Conservation (phyloP, 192 early-diverging fungal species). For the Haplosporangium gracile region DNA sequence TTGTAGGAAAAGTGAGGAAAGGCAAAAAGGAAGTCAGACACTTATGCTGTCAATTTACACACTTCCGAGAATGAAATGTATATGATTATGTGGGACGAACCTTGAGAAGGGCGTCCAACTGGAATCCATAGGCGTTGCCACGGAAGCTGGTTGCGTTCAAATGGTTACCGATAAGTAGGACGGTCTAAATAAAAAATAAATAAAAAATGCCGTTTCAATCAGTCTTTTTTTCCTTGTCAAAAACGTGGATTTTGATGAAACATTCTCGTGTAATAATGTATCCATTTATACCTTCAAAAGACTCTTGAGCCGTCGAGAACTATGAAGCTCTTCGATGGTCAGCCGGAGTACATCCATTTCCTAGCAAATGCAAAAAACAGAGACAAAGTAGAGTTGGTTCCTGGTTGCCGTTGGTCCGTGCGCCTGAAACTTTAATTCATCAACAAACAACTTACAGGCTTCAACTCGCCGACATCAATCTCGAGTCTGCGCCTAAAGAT, state of each 20-base stretch:
- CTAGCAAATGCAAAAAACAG: slow-evolving; percentile 22
- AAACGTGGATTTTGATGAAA: too few species aligned
- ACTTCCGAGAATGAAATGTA: neutral
- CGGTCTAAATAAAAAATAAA: slow-evolving; percentile 44
- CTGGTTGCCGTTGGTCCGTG: neutral
- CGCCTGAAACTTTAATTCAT: neutral
- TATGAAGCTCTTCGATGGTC: slow-evolving; percentile 61
- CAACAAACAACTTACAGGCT: slow-evolving; percentile 46
- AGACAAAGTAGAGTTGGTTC: neutral
- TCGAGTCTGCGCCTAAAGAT: slow-evolving; percentile 66
- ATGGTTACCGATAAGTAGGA: slow-evolving; percentile 69
- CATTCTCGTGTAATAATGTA: neutral
- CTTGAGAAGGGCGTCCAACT: slow-evolving; percentile 68
- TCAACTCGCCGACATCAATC: slow-evolving; percentile 62
- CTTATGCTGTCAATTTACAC: neutral
- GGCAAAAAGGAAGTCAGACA: neutral
- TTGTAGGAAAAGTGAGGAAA: neutral
- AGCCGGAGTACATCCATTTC: slow-evolving; percentile 62
- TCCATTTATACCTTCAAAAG: slow-evolving; percentile 61
- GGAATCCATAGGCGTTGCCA: slow-evolving; percentile 70
- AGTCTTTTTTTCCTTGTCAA: too few species aligned
- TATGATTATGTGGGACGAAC: slow-evolving; percentile 22
- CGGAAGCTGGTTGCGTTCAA: slow-evolving; percentile 67
- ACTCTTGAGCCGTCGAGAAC: slow-evolving; percentile 57
- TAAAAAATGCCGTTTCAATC: too few species aligned